phyloP scores from a whole-genome alignment of 2,329 filamentous ascomycete species.

The Neopestalotiopsis sp. region DNA sequence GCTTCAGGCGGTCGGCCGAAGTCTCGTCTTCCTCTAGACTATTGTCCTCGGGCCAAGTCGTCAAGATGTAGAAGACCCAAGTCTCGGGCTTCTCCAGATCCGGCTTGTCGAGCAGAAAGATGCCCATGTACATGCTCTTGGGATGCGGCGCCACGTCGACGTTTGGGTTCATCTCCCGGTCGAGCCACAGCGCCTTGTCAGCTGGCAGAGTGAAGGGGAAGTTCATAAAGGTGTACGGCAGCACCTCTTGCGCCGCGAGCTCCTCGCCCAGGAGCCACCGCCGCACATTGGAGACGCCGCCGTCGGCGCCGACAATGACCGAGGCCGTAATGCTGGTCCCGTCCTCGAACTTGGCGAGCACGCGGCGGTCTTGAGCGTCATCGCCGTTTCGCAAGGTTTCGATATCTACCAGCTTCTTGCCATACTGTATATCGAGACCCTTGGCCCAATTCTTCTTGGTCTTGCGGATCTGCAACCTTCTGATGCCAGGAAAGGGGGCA shows the following conservation, averaged over 20 bases:
- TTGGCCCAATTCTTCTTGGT: slow-evolving; percentile 1
- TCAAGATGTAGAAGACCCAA: slow-evolving; percentile 23
- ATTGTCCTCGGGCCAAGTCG: slow-evolving; percentile 19
- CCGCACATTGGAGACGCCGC: slow-evolving; percentile 21
- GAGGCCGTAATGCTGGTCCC: background rate
- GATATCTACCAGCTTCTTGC: slow-evolving; percentile 21
- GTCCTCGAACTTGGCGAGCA: slow-evolving; percentile 19
- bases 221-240: slow-evolving; percentile 23
- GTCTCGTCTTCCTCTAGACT: background rate
- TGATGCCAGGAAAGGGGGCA: background rate
- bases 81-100: slow-evolving; percentile 22
- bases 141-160: slow-evolving; percentile 25
- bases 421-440: slow-evolving; percentile 19
- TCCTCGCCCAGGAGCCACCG: slow-evolving; percentile 21
- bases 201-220: slow-evolving; percentile 21
- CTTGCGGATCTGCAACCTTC: slow-evolving; percentile 16
- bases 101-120: slow-evolving; percentile 25
- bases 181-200: slow-evolving; percentile 8
- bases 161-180: slow-evolving; percentile 21
- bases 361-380: background rate
- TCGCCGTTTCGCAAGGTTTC: background rate
- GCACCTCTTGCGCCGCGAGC: slow-evolving; percentile 17
- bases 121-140: slow-evolving; percentile 24
- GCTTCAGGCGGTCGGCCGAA: slow-evolving; percentile 13
- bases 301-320: slow-evolving; percentile 10